Conservation (phyloP, 306 rosid species). For the Acacia crassicarpa region DNA sequence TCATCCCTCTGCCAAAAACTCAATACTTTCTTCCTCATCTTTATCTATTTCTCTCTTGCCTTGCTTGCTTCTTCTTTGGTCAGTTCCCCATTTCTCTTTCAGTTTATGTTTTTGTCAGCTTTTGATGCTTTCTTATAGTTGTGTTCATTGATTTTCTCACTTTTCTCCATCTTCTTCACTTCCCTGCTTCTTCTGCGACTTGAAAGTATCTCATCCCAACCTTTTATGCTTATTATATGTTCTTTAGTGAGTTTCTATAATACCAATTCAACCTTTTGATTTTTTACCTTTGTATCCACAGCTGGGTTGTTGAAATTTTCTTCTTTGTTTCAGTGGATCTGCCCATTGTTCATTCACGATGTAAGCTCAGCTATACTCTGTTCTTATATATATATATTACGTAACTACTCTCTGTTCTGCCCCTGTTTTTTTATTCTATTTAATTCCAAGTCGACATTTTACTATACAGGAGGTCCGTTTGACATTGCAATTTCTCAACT, state of each 20-base stretch:
- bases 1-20: background rate
- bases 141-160: background rate
- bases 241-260: background rate
- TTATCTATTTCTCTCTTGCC: too few species aligned
- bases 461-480: too few species aligned
- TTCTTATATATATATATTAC: background rate
- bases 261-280: background rate
- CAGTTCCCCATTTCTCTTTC: background rate
- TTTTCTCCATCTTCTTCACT: background rate
- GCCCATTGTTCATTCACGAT: background rate
- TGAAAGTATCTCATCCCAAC: background rate
- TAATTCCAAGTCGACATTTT: background rate
- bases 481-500: background rate
- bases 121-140: background rate
- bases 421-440: background rate
- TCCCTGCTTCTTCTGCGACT: background rate
- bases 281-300: background rate
- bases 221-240: background rate
- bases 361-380: too few species aligned
- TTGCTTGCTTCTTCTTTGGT: too few species aligned
- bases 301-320: background rate
- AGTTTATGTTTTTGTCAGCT: background rate
- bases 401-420: background rate
- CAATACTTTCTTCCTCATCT: background rate
- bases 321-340: background rate